Percentiles rank a stretch among this genome's conserved stretches.
These are phyloP conservation scores for Quercus mongolica DNA, from an alignment of 306 rosid genomes.

Conservation along the genomic window DNA sequence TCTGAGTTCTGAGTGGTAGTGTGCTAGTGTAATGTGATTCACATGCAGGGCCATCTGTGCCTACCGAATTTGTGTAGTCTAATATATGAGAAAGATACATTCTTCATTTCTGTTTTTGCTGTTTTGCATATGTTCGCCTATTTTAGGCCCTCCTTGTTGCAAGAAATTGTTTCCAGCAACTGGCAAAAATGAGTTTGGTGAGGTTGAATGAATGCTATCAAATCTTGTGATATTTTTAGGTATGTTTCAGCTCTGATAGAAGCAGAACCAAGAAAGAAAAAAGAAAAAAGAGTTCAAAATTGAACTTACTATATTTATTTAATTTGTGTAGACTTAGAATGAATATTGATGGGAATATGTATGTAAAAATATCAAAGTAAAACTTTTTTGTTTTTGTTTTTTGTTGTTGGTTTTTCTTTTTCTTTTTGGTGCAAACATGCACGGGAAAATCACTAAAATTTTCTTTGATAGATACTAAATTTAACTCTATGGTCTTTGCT, in stretches of 20 bases:
- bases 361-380: no score
- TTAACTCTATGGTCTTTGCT: no score
- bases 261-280: background rate
- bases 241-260: no score
- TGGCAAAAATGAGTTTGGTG: background rate
- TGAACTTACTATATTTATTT: no score
- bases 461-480: no score
- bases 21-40: constrained; percentile 23
- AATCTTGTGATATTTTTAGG: background rate
- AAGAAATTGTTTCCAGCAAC: background rate
- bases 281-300: no score
- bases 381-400: no score
- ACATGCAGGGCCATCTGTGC: background rate
- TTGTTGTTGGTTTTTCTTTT: no score
- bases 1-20: constrained; percentile 4
- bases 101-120: background rate
- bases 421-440: no score
- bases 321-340: no score
- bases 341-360: no score
- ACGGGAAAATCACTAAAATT: no score
- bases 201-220: background rate
- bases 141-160: background rate
- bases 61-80: background rate
- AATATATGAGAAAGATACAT: constrained; percentile 5
- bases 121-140: background rate